Base-by-base conservation (phyloP, 305 asterid species). In the Striga hermonthica region DNA sequence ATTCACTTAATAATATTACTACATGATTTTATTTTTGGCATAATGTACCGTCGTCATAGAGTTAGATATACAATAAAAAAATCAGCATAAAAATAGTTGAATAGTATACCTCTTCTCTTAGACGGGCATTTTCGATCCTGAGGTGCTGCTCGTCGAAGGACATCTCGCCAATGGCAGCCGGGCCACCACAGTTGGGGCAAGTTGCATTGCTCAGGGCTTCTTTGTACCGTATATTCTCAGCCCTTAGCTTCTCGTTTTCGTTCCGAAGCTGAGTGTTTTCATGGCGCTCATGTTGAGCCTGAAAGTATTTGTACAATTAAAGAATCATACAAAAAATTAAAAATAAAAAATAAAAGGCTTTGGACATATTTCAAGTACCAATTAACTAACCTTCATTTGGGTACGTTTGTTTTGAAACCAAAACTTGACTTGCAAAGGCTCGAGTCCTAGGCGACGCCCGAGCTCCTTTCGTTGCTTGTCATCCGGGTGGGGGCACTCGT, bases 121-220 rank as follows among this genome's bases (percentile, higher is more conserved):
- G 62, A 34, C 92, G 90, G 64, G 79, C 88, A 71, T 87, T 87
- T 45, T 87, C 92, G 3, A 87, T 83, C 77, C 90, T 78, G 41
- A 87, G 65, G 66, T 87, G 92, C 72, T 87, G 95, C 69, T 87
- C 95, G 39, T 87, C 92, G 56, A 85, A 85, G 0, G 95, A 87
- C 95, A 87, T 83, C 61, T 87, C 90, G 1, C 92, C 86, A 4
- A 85, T 75, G 47, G 90, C 75, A 22, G 95, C 95, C 1, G 91
- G 91, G 3, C 89, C 95, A 1, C 91, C 95, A 53, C 95, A 87
- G 49, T 81, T 82, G 9, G 95, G 92, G 65, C 92, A 87, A 34
- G 82, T 63, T 4, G 90, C 90, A 66, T 74, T 83, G 74, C 73
- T 54, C 0, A 87, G 80, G 28, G 90, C 95, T 56, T 85, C 85